phyloP scores from a whole-genome alignment of 2,329 filamentous ascomycete genomes.

The Cladosporium velox region DNA sequence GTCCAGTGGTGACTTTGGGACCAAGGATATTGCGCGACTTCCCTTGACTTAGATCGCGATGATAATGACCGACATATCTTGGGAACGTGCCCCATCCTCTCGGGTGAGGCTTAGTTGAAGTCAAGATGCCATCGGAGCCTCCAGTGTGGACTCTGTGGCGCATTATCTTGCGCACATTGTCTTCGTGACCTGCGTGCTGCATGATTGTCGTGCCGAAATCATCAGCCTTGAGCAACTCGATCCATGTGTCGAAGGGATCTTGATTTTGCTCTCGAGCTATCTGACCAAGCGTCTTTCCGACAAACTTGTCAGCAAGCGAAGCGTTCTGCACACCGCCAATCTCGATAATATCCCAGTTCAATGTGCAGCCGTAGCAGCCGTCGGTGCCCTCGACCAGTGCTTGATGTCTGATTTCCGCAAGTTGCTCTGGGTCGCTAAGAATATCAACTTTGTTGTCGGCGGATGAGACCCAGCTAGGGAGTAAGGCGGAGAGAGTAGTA shows the following conservation, averaged over 20 bases:
- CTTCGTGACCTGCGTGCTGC: conserved; percentile 33
- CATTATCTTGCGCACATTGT: conserved; percentile 34
- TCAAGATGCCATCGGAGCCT: conserved; percentile 34
- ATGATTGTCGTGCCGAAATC: conserved; percentile 34
- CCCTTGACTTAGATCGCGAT: conserved; percentile 29
- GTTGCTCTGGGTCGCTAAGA: conserved; percentile 26
- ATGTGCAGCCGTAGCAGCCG: conserved; percentile 32
- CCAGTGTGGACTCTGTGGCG: conserved; percentile 32
- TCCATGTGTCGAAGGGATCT: conserved; percentile 33
- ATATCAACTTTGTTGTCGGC: conserved; percentile 28
- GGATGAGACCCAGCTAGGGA: conserved; percentile 32
- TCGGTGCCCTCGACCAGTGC: conserved; percentile 31
- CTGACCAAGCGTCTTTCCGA: conserved; percentile 32
- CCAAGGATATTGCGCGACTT: conserved; percentile 30
- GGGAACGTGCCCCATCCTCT: conserved; percentile 36
- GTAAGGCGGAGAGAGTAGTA: conserved; percentile 30
- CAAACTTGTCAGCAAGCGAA: conserved; percentile 25
- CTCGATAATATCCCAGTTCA: conserved; percentile 34
- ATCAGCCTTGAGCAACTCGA: conserved; percentile 32
- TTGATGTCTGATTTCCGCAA: conserved; percentile 30
- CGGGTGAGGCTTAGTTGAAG: conserved; percentile 34
- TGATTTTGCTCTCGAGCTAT: conserved; percentile 29
- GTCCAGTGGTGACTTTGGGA: conserved; percentile 16
- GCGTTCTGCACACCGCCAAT: conserved; percentile 32
- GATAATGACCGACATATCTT: conserved; percentile 34